Conservation (phyloP, 2,329 filamentous ascomycete genomes). For the Fusarium sp. region DNA sequence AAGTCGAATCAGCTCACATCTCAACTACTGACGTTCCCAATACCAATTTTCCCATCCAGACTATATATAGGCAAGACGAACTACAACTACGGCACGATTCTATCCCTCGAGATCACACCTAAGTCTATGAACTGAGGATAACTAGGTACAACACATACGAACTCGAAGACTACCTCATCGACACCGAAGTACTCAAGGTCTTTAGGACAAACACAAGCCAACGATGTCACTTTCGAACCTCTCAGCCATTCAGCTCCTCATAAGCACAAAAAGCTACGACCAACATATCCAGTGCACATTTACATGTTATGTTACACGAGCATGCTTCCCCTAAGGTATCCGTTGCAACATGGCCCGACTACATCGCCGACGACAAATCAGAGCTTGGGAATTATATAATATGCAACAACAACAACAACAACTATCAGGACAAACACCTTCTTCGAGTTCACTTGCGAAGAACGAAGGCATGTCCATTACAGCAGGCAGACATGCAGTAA, state of each 20-base stretch:
- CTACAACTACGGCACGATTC: background rate
- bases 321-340: background rate
- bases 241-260: background rate
- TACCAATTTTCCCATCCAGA: background rate
- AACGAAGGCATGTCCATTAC: background rate
- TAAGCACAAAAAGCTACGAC: background rate
- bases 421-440: background rate
- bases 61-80: background rate
- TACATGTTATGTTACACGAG: background rate
- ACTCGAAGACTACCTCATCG: background rate
- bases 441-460: background rate
- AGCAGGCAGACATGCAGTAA: background rate
- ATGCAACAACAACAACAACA: background rate
- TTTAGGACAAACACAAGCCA: background rate
- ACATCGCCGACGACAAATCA: background rate
- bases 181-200: background rate
- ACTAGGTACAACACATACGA: background rate
- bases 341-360: background rate
- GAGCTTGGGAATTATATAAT: background rate
- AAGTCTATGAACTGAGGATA: background rate
- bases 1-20: background rate
- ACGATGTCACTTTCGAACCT: background rate
- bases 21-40: background rate
- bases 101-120: background rate
- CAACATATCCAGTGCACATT: background rate